Evolutionary conservation across 768 basidiomycete genomes (phyloP), one percentile per base, ranked within the genome.

Genomic region (Clitopilus hobsonii): DNA sequence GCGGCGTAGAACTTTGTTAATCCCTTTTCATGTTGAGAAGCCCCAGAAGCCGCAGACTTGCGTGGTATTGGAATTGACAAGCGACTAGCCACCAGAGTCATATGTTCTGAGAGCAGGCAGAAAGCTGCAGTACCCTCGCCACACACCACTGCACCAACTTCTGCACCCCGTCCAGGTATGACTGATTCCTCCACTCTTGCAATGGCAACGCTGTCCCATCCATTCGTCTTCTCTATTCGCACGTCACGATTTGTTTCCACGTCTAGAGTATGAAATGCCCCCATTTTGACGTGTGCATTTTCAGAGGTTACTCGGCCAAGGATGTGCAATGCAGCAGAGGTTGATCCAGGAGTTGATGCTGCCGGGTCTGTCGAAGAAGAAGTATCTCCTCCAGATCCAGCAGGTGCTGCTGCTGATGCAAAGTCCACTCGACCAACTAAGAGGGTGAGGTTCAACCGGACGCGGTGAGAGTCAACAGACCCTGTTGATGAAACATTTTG

Each of bases 61-160:
- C 97, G 82, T 5, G 97, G 97, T 54, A 98, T 88, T 0, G 89
- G 76, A 0, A 94, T 82, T 18, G 92, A 89, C 53, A 99, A 85
- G 20, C 97, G 83, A 65, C 98, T 93, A 3, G 92, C 76, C 28
- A 99, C 86, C 25, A 95, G 77, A 1, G 97, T 99, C 88, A 98
- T 95, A 69, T 98, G 95, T 62, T 98, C 88, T 1, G 95, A 98
- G 13, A 99, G 77, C 26, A 99, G 72, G 69, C 97, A 98, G 67
- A 99, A 90, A 8, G 92, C 88, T 1, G 97, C 97, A 1, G 84
- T 86, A 18, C 97, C 97, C 76, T 99, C 97, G 28, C 97, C 96
- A 60, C 91, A 93, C 3, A 99, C 92, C 22, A 99, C 80, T 0
- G 97, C 97, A 13, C 91, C 97, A 3, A 99, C 88, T 64, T 99